Percentiles rank a stretch among this genome's conserved stretches.
phyloP scores from a whole-genome alignment of 2,329 filamentous ascomycete genomes.

The Claviceps fusiformis region DNA sequence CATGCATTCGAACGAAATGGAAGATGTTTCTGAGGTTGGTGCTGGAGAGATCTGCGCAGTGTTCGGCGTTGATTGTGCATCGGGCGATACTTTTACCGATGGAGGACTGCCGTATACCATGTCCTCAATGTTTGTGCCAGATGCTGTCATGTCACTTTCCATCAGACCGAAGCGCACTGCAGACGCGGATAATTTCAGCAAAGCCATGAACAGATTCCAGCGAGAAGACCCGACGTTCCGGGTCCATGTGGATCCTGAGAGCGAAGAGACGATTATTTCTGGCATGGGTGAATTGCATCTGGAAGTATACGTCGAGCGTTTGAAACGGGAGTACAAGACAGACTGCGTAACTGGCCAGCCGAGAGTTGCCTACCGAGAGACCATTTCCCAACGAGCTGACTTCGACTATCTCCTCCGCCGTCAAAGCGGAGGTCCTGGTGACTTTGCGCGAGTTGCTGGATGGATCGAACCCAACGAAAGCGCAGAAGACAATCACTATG shows the following conservation, averaged over 20 bases:
- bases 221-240: slow-evolving; percentile 97
- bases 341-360: slow-evolving; percentile 93
- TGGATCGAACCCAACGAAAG: slow-evolving; percentile 76
- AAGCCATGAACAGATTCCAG: slow-evolving; percentile 98
- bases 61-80: slow-evolving; percentile 94
- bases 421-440: slow-evolving; percentile 88
- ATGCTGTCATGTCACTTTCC: slow-evolving; percentile 93
- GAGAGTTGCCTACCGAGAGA: slow-evolving; percentile 94
- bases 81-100: slow-evolving; percentile 95
- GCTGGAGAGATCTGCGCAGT: slow-evolving; percentile 98
- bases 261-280: slow-evolving; percentile 92
- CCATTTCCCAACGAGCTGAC: slow-evolving; percentile 62
- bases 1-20: slow-evolving; percentile 99
- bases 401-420: slow-evolving; percentile 94
- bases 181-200: slow-evolving; percentile 88
- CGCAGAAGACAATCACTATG: slow-evolving; percentile 66
- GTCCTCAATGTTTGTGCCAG: slow-evolving; percentile 96
- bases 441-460: slow-evolving; percentile 84
- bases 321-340: slow-evolving; percentile 91
- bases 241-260: slow-evolving; percentile 82
- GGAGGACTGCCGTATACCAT: slow-evolving; percentile 85
- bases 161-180: slow-evolving; percentile 92
- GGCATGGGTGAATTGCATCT: slow-evolving; percentile 97
- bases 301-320: slow-evolving; percentile 94
- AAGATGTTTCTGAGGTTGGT: slow-evolving; percentile 83